phyloP scores from a whole-genome alignment of 768 basidiomycete genomes.

The Cystobasidium ongulense region DNA sequence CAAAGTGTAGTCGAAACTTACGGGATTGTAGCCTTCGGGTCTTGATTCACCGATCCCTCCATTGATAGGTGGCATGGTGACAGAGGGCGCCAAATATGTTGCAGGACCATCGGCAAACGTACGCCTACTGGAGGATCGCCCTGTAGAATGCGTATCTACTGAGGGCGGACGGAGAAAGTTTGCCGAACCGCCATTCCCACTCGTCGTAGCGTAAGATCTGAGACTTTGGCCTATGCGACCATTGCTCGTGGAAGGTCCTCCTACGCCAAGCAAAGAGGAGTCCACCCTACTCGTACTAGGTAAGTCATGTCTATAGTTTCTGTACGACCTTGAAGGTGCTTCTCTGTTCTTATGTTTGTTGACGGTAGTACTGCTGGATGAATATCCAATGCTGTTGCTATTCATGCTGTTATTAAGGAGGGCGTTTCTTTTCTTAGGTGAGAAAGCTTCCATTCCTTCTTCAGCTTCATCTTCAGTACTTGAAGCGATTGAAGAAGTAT shows the following conservation, averaged over 20 bases:
- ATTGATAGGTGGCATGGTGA: slow-evolving; percentile 15
- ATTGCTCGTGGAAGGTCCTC: not conserved
- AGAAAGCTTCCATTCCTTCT: slow-evolving; percentile 5
- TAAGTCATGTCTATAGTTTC: not conserved
- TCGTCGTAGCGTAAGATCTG: not conserved
- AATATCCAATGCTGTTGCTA: not conserved
- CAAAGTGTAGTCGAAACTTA: not conserved
- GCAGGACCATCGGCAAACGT: slow-evolving; percentile 4
- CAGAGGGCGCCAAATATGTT: slow-evolving; percentile 20
- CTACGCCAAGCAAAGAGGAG: not conserved
- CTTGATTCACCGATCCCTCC: not conserved
- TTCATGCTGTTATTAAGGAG: not conserved
- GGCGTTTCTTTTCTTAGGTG: not conserved
- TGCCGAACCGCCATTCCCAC: not conserved
- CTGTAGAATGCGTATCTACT: not conserved
- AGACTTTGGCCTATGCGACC: not conserved
- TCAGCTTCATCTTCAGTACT: slow-evolving; percentile 15
- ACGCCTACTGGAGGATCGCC: not conserved
- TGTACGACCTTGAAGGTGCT: not conserved
- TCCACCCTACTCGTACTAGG: not conserved
- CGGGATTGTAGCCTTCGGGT: slow-evolving; percentile 20
- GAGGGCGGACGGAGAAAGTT: not conserved
- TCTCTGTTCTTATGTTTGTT: not conserved
- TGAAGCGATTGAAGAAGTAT: not conserved
- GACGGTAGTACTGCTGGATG: not conserved